phyloP scores from a whole-genome alignment of 2,329 filamentous ascomycete species.

The Talaromyces sp. region DNA sequence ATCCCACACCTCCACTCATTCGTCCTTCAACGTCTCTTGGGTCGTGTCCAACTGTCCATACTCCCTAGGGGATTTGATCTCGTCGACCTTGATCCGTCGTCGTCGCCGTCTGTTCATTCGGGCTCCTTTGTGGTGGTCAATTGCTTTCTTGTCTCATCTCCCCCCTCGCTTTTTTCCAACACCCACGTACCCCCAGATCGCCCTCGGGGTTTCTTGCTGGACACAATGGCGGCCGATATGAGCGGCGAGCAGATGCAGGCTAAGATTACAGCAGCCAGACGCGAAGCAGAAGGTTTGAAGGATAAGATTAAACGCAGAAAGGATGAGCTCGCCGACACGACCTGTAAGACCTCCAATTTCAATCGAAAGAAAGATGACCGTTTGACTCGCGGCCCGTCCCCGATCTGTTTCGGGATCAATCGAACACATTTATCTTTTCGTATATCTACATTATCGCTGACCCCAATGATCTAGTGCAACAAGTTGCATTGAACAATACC shows the following conservation, averaged over 20 bases:
- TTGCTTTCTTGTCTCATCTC: slow-evolving; percentile 9
- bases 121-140: slow-evolving; percentile 1
- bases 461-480: slow-evolving; percentile 63
- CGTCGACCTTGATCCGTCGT: neutral
- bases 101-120: slow-evolving; percentile 1
- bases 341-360: slow-evolving; percentile 57
- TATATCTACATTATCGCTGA: slow-evolving; percentile 1
- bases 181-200: slow-evolving; percentile 19
- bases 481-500: slow-evolving; percentile 87
- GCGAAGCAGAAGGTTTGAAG: slow-evolving; percentile 96
- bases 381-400: slow-evolving; percentile 15
- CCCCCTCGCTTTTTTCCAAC: slow-evolving; percentile 16
- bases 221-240: slow-evolving; percentile 47
- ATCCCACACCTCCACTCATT: slow-evolving; percentile 11
- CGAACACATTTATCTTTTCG: neutral
- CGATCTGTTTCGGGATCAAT: neutral
- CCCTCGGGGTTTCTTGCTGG: slow-evolving; percentile 29
- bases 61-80: slow-evolving; percentile 2
- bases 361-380: slow-evolving; percentile 38
- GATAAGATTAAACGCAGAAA: slow-evolving; percentile 99
- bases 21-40: neutral
- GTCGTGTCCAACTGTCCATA: neutral
- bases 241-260: slow-evolving; percentile 72
- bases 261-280: slow-evolving; percentile 84
- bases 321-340: slow-evolving; percentile 97